A percentile compares a stretch with the other conserved stretches of the same genome.
These are phyloP conservation scores for Penicillium egyptiacum DNA, from an alignment of 495 filamentous ascomycete species.

Conservation along the genomic window DNA sequence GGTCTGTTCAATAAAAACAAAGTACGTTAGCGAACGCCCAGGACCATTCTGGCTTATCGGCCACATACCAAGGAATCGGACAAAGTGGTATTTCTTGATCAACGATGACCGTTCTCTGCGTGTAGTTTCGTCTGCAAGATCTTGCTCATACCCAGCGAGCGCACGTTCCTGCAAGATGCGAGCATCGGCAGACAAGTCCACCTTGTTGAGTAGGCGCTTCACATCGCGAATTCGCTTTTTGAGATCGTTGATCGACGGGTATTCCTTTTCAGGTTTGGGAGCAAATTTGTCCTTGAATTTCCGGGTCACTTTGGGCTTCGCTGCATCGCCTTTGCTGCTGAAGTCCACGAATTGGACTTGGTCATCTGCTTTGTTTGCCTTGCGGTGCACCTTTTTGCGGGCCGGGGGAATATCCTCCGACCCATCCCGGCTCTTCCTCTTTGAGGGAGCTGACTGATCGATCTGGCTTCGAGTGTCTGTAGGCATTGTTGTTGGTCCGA, in stretches of 20 bases:
- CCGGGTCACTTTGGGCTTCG: slow-evolving; percentile 20
- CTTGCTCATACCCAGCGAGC: slow-evolving; percentile 69
- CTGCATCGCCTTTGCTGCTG: slow-evolving; percentile 13
- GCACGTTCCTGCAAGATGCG: slow-evolving; percentile 79
- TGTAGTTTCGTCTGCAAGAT: slow-evolving; percentile 62
- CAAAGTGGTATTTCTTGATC: slow-evolving; percentile 90
- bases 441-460: slow-evolving; percentile 21
- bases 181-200: slow-evolving; percentile 70
- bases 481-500: slow-evolving; percentile 12
- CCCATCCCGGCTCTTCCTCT: slow-evolving; percentile 34
- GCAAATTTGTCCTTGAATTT: slow-evolving; percentile 30
- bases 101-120: slow-evolving; percentile 66
- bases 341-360: slow-evolving; percentile 15
- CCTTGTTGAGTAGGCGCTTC: slow-evolving; percentile 57
- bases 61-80: slow-evolving; percentile 74
- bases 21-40: slow-evolving; percentile 1
- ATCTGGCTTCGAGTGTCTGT: slow-evolving; percentile 21
- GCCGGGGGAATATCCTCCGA: slow-evolving; percentile 22
- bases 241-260: slow-evolving; percentile 50
- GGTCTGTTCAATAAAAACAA: slow-evolving; percentile 54
- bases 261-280: slow-evolving; percentile 33
- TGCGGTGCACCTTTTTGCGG: slow-evolving; percentile 29
- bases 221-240: slow-evolving; percentile 55
- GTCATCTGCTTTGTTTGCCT: slow-evolving; percentile 10
- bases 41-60: slow-evolving; percentile 3